Base-by-base conservation (phyloP, 495 filamentous ascomycete genomes). In the Friedmanniomyces simplex region DNA sequence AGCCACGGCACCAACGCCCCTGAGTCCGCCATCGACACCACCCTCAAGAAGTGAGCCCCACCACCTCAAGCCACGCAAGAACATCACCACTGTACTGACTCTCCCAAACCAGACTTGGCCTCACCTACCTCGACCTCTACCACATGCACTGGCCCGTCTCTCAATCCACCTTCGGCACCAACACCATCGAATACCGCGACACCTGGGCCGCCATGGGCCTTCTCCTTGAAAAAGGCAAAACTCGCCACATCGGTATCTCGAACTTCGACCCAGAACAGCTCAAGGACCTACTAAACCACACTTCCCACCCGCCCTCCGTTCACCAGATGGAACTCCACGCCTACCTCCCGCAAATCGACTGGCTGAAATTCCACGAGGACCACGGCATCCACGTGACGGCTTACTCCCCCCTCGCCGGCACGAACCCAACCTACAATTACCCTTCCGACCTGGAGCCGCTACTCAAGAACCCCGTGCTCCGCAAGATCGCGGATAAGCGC, bases 291-390 rank as follows among this genome's bases (percentile, higher is more conserved):
- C 52, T 69, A 21, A 52, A 49, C 41, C 45, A 62, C 20, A 61
- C 57, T 2, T 36, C 59, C 7, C 66, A 67, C 22, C 63, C 67
- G 30, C 82, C 80, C 2, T 71, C 75, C 16, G 78, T 75, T 14
- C 75, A 86, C 63, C 79, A 85, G 50, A 74, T 84, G 51, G 86
- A 85, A 67, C 65, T 73, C 34, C 84, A 77, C 72, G 83, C 81
- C 58, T 87, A 79, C 73, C 78, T 79, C 0, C 77, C 78, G 50
- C 80, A 84, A 59, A 58, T 68, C 1, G 59, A 76, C 0, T 73
- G 79, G 30, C 53, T 80, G 4, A 55, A 72, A 26, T 81, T 62
- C 59, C 77, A 77, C 50, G 61, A 73, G 21, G 57, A 62, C 48
- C 72, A 80, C 57, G 74, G 72, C 25, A 84, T 86, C 54, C 64